phyloP scores from a whole-genome alignment of 345 rosid species.

The Passiflora organensis region DNA sequence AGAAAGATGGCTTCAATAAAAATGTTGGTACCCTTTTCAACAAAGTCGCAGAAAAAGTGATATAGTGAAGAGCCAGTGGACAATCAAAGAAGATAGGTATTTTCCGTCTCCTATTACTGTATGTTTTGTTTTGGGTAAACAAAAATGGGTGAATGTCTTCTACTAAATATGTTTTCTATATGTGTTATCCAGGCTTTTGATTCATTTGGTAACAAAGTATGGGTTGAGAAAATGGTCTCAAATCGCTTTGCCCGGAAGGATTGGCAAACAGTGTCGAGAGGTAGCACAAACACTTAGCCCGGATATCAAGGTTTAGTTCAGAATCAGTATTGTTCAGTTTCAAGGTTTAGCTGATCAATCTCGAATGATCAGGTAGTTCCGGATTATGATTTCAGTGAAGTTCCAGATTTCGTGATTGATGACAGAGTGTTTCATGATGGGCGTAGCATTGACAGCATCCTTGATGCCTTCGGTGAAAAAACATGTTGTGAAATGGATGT shows the following conservation, averaged over 20 bases:
- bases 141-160: not conserved
- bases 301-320: conserved; percentile 88
- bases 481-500: conserved; percentile 24
- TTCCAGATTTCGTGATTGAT: conserved; percentile 52
- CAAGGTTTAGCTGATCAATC: too few species aligned
- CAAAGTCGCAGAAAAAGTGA: conserved; percentile 43
- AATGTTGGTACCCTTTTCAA: conserved; percentile 27
- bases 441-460: conserved; percentile 61
- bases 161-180: not conserved
- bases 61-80: conserved; percentile 91
- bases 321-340: too few species aligned
- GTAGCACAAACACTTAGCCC: conserved; percentile 98
- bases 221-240: conserved; percentile 84
- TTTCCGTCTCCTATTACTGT: not conserved
- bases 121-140: not conserved
- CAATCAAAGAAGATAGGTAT: conserved; percentile 83
- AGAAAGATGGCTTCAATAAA: conserved; percentile 25
- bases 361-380: conserved; percentile 44
- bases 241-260: conserved; percentile 78
- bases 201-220: conserved; percentile 50
- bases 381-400: conserved; percentile 38
- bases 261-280: conserved; percentile 96
- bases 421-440: conserved; percentile 53
- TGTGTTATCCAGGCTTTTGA: conserved; percentile 40
- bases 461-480: conserved; percentile 38